Percentiles rank a stretch among this genome's conserved stretches.
Evolutionary conservation across 2,329 filamentous ascomycete genomes (phyloP).

Genomic region (Alternaria burnsii): DNA sequence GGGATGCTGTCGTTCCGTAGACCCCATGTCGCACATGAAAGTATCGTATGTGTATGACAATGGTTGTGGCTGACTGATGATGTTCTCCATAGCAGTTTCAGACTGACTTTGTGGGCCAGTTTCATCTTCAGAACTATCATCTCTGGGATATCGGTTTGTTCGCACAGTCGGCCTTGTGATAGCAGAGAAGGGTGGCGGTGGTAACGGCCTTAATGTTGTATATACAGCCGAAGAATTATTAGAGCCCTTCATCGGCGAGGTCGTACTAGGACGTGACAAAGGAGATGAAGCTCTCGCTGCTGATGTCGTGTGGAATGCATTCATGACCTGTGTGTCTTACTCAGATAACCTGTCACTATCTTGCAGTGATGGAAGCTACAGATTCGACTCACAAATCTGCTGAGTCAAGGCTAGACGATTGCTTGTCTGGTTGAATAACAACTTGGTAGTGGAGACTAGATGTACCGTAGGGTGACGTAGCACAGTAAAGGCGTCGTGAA

Average conservation of each 20-base stretch:
- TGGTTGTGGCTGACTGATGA: background rate
- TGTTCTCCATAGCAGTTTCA: background rate
- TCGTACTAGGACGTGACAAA: background rate
- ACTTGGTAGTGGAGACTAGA: background rate
- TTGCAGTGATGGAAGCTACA: background rate
- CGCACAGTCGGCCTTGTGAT: background rate
- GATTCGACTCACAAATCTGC: background rate
- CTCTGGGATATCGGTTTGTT: background rate
- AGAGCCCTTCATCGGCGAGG: background rate
- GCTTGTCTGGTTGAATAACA: background rate
- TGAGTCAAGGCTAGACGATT: background rate
- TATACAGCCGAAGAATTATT: background rate
- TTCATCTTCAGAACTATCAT: background rate
- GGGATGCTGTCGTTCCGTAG: background rate
- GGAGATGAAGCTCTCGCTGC: background rate
- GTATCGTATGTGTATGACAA: background rate
- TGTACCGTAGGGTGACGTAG: background rate
- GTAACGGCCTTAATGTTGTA: background rate
- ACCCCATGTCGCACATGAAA: background rate
- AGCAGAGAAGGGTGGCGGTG: background rate
- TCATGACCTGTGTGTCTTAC: background rate
- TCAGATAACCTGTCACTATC: background rate
- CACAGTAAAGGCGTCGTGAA: slow-evolving; percentile 1
- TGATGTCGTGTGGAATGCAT: background rate
- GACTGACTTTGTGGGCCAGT: background rate